These are phyloP conservation scores for Chalciporus sphaerocephalus DNA, from an alignment of 768 basidiomycete species.

Conservation along the genomic window DNA sequence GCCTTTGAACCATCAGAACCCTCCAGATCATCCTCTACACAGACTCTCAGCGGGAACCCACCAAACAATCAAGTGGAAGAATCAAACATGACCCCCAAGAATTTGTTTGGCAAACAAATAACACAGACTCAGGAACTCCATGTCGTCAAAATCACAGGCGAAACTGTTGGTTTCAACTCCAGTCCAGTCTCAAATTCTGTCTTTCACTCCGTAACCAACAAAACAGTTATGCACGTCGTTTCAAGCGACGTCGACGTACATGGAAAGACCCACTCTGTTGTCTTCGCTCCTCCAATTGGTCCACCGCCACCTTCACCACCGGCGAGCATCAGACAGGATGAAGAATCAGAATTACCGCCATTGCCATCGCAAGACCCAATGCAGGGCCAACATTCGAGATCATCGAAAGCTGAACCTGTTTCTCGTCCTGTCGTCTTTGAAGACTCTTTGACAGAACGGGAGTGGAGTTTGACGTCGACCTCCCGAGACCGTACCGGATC, in stretches of 20 bases:
- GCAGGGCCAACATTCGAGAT: slow-evolving; percentile 26
- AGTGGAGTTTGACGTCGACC: slow-evolving; percentile 15
- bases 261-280: not conserved
- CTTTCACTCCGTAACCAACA: slow-evolving; percentile 34
- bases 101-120: slow-evolving; percentile 26
- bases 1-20: slow-evolving; percentile 22
- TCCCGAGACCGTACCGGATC: slow-evolving; percentile 28
- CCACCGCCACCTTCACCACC: slow-evolving; percentile 57
- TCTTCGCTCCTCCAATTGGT: slow-evolving; percentile 28
- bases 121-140: slow-evolving; percentile 45
- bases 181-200: slow-evolving; percentile 34
- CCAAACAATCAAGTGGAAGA: slow-evolving; percentile 16
- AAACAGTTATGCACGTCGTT: slow-evolving; percentile 32
- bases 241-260: slow-evolving; percentile 17
- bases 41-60: slow-evolving; percentile 25
- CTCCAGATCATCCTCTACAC: slow-evolving; percentile 35
- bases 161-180: slow-evolving; percentile 41
- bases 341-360: slow-evolving; percentile 13
- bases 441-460: slow-evolving; percentile 27
- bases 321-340: slow-evolving; percentile 34
- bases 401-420: slow-evolving; percentile 17
- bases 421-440: slow-evolving; percentile 32
- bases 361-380: slow-evolving; percentile 22
- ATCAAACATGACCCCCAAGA: slow-evolving; percentile 31
- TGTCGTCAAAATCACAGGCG: slow-evolving; percentile 50